A percentile compares a stretch with the other conserved stretches of the same genome.
phyloP scores from a whole-genome alignment of 2,329 filamentous ascomycete genomes.

The Lachnellula willkommii region DNA sequence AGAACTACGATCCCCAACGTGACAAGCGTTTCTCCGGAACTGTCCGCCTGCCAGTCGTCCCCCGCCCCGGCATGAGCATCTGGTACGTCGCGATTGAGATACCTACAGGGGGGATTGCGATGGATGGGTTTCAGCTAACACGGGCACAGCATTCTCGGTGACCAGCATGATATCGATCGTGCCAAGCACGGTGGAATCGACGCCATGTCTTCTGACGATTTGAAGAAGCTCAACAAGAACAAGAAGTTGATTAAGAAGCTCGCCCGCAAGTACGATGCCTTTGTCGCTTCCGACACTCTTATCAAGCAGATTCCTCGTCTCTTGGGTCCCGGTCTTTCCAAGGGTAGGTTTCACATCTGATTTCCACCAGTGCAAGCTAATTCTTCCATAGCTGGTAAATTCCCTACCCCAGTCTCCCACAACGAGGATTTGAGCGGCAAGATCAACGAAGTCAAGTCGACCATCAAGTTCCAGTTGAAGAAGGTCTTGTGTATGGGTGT shows the following conservation, averaged over 20 bases:
- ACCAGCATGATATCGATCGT: constrained; percentile 99
- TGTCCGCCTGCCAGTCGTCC: constrained; percentile 88
- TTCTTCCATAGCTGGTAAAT: constrained; percentile 77
- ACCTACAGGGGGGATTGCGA: constrained; percentile 2
- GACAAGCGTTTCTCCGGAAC: constrained; percentile 99
- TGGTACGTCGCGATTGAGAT: constrained; percentile 47
- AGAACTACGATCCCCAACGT: constrained; percentile 99
- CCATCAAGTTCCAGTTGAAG: constrained; percentile 99
- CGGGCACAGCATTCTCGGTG: constrained; percentile 64
- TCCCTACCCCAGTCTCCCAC: constrained; percentile 98
- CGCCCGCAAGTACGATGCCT: constrained; percentile 99
- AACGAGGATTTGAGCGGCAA: constrained; percentile 86
- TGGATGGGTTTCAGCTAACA: constrained; percentile 26
- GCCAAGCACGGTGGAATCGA: constrained; percentile 98
- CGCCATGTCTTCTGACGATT: constrained; percentile 95
- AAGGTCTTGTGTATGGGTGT: constrained; percentile 99
- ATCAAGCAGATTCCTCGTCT: constrained; percentile 99
- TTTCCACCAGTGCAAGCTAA: constrained; percentile 22
- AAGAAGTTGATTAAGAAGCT: constrained; percentile 99
- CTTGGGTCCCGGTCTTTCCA: constrained; percentile 95
- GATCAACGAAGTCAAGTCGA: constrained; percentile 99
- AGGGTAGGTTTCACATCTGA: constrained; percentile 54
- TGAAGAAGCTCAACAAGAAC: constrained; percentile 99
- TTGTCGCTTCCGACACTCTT: constrained; percentile 91
- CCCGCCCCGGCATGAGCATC: constrained; percentile 85